phyloP scores from a whole-genome alignment of 164 flowering plant genomes.

The Litsea cubeba region DNA sequence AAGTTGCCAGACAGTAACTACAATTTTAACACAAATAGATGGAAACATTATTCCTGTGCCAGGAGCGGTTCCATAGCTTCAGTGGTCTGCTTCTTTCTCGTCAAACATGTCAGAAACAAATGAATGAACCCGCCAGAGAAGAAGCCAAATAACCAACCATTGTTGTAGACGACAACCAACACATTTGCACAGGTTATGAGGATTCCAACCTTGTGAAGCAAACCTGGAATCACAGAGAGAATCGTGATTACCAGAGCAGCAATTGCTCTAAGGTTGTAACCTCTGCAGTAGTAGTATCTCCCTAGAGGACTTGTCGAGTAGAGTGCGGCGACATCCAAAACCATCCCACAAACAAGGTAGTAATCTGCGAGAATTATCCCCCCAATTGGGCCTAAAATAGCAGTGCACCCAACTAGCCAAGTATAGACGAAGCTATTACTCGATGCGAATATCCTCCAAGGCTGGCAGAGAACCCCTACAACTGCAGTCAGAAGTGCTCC shows the following conservation, averaged over 20 bases:
- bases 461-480: constrained; percentile 80
- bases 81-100: not conserved
- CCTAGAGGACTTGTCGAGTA: constrained; percentile 57
- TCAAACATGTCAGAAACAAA: constrained; percentile 45
- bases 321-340: constrained; percentile 48
- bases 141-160: constrained; percentile 88
- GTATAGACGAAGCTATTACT: not conserved
- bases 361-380: constrained; percentile 74
- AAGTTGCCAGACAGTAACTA: too few species aligned
- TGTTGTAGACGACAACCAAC: constrained; percentile 54
- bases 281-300: constrained; percentile 59
- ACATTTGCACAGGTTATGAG: constrained; percentile 29
- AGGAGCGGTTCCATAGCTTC: not conserved
- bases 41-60: too few species aligned
- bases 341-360: constrained; percentile 45
- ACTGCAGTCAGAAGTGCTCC: constrained; percentile 85
- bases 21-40: too few species aligned
- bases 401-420: constrained; percentile 34
- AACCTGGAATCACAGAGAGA: constrained; percentile 83
- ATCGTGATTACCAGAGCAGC: constrained; percentile 55
- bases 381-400: constrained; percentile 80
- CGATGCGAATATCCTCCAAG: constrained; percentile 67
- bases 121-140: constrained; percentile 54
- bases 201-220: constrained; percentile 68
- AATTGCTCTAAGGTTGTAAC: constrained; percentile 69